Conservation (phyloP, 495 filamentous ascomycete species). For the Penicillium herquei region DNA sequence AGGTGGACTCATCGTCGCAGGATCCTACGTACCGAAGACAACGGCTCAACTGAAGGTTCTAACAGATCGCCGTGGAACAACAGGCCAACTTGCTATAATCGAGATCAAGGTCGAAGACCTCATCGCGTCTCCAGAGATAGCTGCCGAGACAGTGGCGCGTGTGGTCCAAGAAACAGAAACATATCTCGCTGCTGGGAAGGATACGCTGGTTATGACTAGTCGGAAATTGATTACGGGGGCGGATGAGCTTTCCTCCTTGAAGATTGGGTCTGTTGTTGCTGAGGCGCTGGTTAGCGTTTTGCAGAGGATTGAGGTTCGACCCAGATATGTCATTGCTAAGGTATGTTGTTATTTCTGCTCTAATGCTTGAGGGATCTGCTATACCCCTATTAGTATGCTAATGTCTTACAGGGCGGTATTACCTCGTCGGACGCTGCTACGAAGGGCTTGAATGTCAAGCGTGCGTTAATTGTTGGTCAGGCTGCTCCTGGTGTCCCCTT, state of each 20-base stretch:
- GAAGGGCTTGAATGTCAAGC: slow-evolving; percentile 50
- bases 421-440: slow-evolving; percentile 55
- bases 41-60: slow-evolving; percentile 48
- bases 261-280: slow-evolving; percentile 46
- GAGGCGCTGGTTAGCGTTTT: slow-evolving; percentile 45
- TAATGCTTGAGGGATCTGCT: background rate
- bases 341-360: slow-evolving; percentile 17
- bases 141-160: slow-evolving; percentile 18
- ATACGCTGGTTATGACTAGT: slow-evolving; percentile 55
- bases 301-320: slow-evolving; percentile 38
- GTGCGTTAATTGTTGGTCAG: slow-evolving; percentile 52
- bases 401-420: slow-evolving; percentile 42
- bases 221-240: slow-evolving; percentile 46
- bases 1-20: slow-evolving; percentile 52
- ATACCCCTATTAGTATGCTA: background rate
- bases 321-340: slow-evolving; percentile 55
- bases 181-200: slow-evolving; percentile 29
- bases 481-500: slow-evolving; percentile 54
- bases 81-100: slow-evolving; percentile 39
- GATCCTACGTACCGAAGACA: slow-evolving; percentile 56
- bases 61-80: slow-evolving; percentile 29
- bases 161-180: slow-evolving; percentile 29
- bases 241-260: slow-evolving; percentile 43
- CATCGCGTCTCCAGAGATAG: slow-evolving; percentile 30
- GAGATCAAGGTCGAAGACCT: slow-evolving; percentile 47